These are phyloP conservation scores for Yarrowia porcina DNA, from an alignment of 805 yeast genomes.

Conservation along the genomic window DNA sequence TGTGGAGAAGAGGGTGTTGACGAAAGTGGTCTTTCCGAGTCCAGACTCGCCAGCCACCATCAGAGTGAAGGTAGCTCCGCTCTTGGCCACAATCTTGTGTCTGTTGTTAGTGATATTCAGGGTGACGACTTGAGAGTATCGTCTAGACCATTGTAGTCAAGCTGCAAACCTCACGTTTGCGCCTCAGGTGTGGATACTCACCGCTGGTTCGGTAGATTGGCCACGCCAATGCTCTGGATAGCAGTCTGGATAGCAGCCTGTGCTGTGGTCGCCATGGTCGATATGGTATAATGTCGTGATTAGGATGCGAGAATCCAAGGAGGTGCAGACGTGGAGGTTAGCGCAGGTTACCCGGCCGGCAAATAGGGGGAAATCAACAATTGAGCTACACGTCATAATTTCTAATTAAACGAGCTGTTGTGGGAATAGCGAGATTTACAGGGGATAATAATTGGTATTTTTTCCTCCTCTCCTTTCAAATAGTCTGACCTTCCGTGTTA, in stretches of 20 bases:
- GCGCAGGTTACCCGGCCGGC: conserved; percentile 9
- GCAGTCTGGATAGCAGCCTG: conserved; percentile 21
- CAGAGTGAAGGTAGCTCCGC: conserved; percentile 72
- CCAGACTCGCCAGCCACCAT: conserved; percentile 88
- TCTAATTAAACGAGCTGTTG: not conserved
- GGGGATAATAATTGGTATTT: not conserved
- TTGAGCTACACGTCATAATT: not conserved
- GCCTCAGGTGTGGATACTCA: conserved; percentile 19
- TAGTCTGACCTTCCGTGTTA: not conserved
- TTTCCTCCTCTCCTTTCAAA: not conserved
- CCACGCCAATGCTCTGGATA: conserved; percentile 32
- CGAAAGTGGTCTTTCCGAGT: conserved; percentile 67
- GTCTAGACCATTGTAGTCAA: not conserved
- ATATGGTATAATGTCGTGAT: not conserved
- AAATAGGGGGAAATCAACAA: conserved; percentile 10
- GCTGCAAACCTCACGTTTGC: not conserved
- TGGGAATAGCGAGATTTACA: not conserved
- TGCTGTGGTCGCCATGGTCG: conserved; percentile 20
- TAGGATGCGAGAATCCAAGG: conserved; percentile 19
- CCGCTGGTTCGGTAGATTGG: conserved; percentile 37
- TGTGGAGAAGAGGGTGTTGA: conserved; percentile 73
- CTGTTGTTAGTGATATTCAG: conserved; percentile 28
- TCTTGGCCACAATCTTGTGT: conserved; percentile 42
- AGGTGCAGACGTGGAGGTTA: conserved; percentile 25
- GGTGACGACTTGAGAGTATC: not conserved